Evolutionary conservation across 768 basidiomycete species (phyloP).

Genomic region (Russula lepida): DNA sequence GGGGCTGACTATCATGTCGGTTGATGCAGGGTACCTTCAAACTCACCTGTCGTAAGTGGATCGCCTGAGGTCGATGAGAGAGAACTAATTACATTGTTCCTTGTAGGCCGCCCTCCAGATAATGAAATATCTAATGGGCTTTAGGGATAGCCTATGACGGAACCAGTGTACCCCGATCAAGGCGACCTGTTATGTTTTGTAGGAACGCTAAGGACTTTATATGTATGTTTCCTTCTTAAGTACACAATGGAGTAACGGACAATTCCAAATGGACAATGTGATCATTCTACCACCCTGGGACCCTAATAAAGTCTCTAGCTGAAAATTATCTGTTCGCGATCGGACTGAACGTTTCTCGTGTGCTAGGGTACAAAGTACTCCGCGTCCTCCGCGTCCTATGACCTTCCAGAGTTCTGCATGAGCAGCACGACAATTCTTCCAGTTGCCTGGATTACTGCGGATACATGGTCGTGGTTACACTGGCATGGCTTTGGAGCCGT

Average conservation of each 20-base stretch:
- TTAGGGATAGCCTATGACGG: constrained; percentile 40
- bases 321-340: constrained; percentile 3
- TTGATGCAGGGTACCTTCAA: constrained; percentile 54
- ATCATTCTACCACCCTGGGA: background rate
- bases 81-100: background rate
- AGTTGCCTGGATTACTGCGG: too few species aligned
- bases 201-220: background rate
- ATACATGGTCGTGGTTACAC: too few species aligned
- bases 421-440: too few species aligned
- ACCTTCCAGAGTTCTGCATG: background rate
- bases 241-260: background rate
- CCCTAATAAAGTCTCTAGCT: background rate
- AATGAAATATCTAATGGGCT: constrained; percentile 62
- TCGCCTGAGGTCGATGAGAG: background rate
- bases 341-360: too few species aligned
- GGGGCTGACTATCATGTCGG: background rate
- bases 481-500: too few species aligned
- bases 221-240: background rate
- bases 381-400: background rate
- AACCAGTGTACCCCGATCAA: too few species aligned
- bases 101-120: constrained; percentile 56
- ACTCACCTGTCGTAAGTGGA: constrained; percentile 47
- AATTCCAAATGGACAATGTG: background rate
- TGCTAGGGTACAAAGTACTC: too few species aligned
- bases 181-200: background rate